Evolutionary conservation across 1,284 basidiomycete species (phyloP).

Genomic region (Ceratobasidium papillatum): DNA sequence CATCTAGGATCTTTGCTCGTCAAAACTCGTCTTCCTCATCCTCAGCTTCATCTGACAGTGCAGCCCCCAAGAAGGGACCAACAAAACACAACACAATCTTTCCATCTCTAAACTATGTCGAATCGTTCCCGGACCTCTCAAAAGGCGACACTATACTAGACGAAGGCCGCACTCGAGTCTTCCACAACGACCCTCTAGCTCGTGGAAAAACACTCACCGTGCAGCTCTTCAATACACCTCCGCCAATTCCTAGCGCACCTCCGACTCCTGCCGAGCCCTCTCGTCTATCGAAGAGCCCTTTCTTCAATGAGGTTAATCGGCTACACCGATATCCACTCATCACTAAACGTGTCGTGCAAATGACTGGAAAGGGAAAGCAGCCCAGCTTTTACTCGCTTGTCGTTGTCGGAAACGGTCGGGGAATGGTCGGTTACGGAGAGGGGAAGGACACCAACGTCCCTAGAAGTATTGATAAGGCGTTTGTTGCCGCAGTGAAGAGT

Average conservation of each 20-base stretch:
- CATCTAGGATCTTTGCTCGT: conserved; percentile 14
- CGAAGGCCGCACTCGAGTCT: conserved; percentile 33
- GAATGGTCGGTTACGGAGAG: conserved; percentile 89
- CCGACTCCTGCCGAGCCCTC: conserved; percentile 48
- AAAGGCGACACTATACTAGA: conserved; percentile 26
- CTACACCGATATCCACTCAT: conserved; percentile 69
- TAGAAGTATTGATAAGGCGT: conserved; percentile 71
- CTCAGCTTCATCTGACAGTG: neutral
- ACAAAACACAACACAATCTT: conserved; percentile 38
- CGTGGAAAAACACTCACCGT: conserved; percentile 32
- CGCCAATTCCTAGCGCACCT: conserved; percentile 45
- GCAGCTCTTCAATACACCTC: conserved; percentile 36
- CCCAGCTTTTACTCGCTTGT: conserved; percentile 72
- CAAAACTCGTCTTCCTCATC: conserved; percentile 24
- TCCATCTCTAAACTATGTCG: conserved; percentile 37
- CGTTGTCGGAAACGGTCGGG: conserved; percentile 86
- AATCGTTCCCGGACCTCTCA: conserved; percentile 38
- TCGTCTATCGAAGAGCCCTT: conserved; percentile 34
- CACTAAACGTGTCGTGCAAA: conserved; percentile 72
- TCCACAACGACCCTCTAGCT: conserved; percentile 17
- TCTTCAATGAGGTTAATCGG: conserved; percentile 49
- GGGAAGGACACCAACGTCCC: conserved; percentile 72
- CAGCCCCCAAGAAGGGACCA: conserved; percentile 16
- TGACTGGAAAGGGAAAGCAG: conserved; percentile 88
- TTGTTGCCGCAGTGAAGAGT: conserved; percentile 78